These are phyloP conservation scores for Yueomyces sinensis DNA, from an alignment of 805 yeast genomes.

Conservation along the genomic window DNA sequence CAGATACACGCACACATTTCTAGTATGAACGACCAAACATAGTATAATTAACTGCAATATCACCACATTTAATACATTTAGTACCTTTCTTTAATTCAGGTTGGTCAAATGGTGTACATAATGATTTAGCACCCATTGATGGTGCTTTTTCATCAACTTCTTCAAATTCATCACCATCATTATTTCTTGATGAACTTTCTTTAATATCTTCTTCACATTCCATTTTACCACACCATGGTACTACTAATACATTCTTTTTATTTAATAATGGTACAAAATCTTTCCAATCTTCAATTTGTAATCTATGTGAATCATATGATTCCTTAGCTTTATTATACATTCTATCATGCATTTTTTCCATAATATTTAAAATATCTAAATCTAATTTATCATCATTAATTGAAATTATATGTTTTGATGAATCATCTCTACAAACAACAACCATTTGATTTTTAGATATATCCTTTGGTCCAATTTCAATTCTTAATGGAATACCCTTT, in stretches of 20 bases:
- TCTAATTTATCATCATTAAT: constrained; percentile 44
- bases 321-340: constrained; percentile 69
- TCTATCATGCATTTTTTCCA: constrained; percentile 70
- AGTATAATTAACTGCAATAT: constrained; percentile 66
- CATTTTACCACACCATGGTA: constrained; percentile 95
- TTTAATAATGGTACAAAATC: constrained; percentile 90
- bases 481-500: constrained; percentile 86
- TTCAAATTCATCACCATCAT: constrained; percentile 71
- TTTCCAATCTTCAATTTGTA: constrained; percentile 69
- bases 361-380: constrained; percentile 53
- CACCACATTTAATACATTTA: constrained; percentile 78
- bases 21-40: constrained; percentile 97
- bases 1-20: too few species aligned
- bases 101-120: constrained; percentile 93
- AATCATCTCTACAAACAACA: constrained; percentile 88
- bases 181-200: constrained; percentile 58
- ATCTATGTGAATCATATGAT: constrained; percentile 73
- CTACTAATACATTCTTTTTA: constrained; percentile 74
- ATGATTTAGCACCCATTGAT: constrained; percentile 97
- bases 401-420: constrained; percentile 56
- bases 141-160: constrained; percentile 95
- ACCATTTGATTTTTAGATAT: constrained; percentile 64
- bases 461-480: constrained; percentile 96
- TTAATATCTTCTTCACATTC: constrained; percentile 97
- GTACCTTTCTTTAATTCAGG: constrained; percentile 69